Conservation (phyloP, 352 stramenopile species). For the Pythium phragmitis region DNA sequence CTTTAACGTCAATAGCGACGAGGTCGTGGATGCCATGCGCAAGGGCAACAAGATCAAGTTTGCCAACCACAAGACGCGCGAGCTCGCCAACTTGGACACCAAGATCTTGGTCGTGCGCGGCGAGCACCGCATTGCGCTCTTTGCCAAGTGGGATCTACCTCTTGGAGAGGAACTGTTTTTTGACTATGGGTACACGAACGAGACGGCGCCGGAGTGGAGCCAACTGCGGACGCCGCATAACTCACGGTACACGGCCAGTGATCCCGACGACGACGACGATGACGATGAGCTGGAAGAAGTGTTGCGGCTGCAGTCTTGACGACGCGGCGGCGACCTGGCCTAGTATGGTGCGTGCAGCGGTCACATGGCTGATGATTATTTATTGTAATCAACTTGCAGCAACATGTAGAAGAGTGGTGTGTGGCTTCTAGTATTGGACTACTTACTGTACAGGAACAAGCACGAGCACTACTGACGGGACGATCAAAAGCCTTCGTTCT, state of each 20-base stretch:
- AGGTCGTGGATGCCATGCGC: conserved; percentile 83
- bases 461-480: not conserved
- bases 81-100: conserved; percentile 36
- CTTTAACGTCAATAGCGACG: conserved; percentile 91
- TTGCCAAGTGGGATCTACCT: conserved; percentile 73
- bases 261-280: conserved; percentile 21
- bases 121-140: conserved; percentile 90
- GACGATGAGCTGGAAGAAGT: conserved; percentile 13
- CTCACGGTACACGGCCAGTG: conserved; percentile 15
- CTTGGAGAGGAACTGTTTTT: conserved; percentile 68
- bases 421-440: not conserved
- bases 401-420: not conserved
- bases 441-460: conserved; percentile 11
- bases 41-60: conserved; percentile 93
- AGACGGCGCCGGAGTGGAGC: conserved; percentile 58
- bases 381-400: conserved; percentile 20
- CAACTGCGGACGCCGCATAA: conserved; percentile 31
- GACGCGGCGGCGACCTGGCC: not conserved
- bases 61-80: conserved; percentile 68
- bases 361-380: conserved; percentile 6
- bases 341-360: conserved; percentile 2
- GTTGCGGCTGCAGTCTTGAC: not conserved
- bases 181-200: conserved; percentile 59
- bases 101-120: conserved; percentile 87
- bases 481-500: conserved; percentile 67